Base-by-base conservation (phyloP, 331 rosid genomes). In the Pyracantha coccinea region DNA sequence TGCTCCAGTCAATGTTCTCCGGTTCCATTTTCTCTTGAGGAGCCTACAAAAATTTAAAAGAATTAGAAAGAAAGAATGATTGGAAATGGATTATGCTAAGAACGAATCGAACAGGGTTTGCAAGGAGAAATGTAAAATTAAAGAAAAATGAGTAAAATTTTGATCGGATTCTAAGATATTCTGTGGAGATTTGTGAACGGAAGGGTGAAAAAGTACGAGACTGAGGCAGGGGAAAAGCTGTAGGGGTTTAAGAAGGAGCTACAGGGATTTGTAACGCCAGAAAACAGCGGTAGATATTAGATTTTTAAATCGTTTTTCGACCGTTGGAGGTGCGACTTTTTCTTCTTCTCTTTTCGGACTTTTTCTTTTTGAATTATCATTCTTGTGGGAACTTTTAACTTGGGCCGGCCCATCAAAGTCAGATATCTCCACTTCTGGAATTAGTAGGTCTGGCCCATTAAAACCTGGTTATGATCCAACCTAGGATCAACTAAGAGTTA, bases 1-100 rank as follows among this genome's bases (percentile, higher is more conserved):
- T 83, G 24, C 82, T 75, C 91, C 87, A 87, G 66, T 85, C 84
- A 19, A 88, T 81, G 60, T 75, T 83, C 63, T 79, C 86, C 0
- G 82, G 88, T 12, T 83, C 88, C 88, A 35, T 35, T 66, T 28
- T 20, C 52, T 52, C 76, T 20, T 14, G 24, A 31, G 69, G 19
- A 68, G 31, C 38, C 85, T 85, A 64, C 29, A 32, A 71, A 66
- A 55, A 61, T 2, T 3, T 13, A n/a, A 23, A 71, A 0, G 70
- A 59, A 12, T 35, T 0, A 35, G 44, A 35, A 35, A 9, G 13
- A 35, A 9, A 32, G 6, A 52, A 27, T 14, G 2, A 19, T 6
- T 9, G 17, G 63, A 8, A 70, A 32, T 50, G 35, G 20, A 27
- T 35, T 53, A 9, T 45, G 35, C 1, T 15, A 44, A 44, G 68